Base-by-base conservation (phyloP, 2,329 filamentous ascomycete species). In the Aspergillus ustus region DNA sequence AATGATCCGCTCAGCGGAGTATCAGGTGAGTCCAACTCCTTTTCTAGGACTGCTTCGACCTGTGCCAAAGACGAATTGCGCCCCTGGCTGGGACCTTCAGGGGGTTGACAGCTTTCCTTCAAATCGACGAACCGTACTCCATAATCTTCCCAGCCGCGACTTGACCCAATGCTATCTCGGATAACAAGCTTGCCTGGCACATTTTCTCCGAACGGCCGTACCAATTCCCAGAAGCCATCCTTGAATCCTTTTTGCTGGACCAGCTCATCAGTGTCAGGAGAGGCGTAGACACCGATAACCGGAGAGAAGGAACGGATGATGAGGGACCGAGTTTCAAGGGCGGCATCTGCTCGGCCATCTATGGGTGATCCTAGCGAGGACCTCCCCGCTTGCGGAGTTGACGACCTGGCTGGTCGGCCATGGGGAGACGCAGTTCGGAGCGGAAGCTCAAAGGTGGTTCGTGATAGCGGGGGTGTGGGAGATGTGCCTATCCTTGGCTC, bases 131-230 rank as follows among this genome's bases (percentile, higher is more conserved):
- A 97, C 59, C 92, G 89, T 61, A 99, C 85, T 1, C 92, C 90
- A 77, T 93, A 99, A 75, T 98, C 93, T 59, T 97, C 94, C 81
- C 91, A 94, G 44, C 87, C 86, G 72, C 88, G 88, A 73, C 92
- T 93, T 48, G 89, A 87, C 8, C 95, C 94, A 68, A 91, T 88
- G 73, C 93, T 97, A 77, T 99, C 95, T 69, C 95, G 84, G 59
- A 98, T 89, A 3, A 91, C 91, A 55, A 99, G 90, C 72, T 95
- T 96, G 31, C 95, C 95, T 53, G 90, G 87, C 0, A 98, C 85
- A 17, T 84, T 86, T 78, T 99, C 95, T 31, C 95, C 95, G 79
- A 96, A 99, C 0, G 95, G 94, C 54, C 94, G 84, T 59, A 99
- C 80, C 25, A 99, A 81, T 75, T 96, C 91, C 82, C 93, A 89